Percentiles rank a stretch among this genome's conserved stretches.
Conservation (phyloP, 805 yeast species). For the Kuraishia floccosa region DNA sequence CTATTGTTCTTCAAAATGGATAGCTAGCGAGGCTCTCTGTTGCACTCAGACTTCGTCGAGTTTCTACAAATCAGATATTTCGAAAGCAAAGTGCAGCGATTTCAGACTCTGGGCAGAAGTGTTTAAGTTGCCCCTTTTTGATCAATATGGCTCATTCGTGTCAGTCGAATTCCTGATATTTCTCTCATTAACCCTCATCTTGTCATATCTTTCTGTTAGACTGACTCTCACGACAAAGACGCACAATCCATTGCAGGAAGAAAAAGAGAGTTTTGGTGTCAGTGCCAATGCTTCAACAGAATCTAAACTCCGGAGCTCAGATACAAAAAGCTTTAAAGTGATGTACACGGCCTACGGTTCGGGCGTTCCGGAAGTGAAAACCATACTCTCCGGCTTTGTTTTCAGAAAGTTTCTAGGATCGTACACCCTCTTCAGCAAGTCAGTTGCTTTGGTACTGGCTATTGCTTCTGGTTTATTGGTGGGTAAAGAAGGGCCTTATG, state of each 20-base stretch:
- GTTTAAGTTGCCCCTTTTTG: slow-evolving; percentile 5
- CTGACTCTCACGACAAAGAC: slow-evolving; percentile 36
- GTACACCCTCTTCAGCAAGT: slow-evolving; percentile 36
- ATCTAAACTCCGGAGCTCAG: background rate
- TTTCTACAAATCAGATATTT: background rate
- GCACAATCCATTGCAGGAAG: slow-evolving; percentile 13
- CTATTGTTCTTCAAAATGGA: slow-evolving; percentile 33
- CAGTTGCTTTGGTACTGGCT: slow-evolving; percentile 35
- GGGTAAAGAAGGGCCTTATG: slow-evolving; percentile 56
- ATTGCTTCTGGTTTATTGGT: slow-evolving; percentile 46
- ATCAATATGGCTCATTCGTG: background rate
- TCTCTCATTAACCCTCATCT: slow-evolving; percentile 20
- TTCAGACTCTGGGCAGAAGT: slow-evolving; percentile 35
- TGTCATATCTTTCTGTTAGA: slow-evolving; percentile 32
- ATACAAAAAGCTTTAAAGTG: background rate
- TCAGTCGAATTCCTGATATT: slow-evolving; percentile 26
- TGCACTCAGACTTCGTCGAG: no score
- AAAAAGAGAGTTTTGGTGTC: no score
- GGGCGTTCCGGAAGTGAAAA: slow-evolving; percentile 53
- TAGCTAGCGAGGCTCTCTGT: slow-evolving; percentile 29
- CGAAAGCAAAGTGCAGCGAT: slow-evolving; percentile 15
- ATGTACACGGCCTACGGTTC: slow-evolving; percentile 46
- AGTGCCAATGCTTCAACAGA: no score
- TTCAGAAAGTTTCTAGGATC: slow-evolving; percentile 41
- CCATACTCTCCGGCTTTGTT: slow-evolving; percentile 47